Conservation (phyloP, 257 asterid species). For the Salvia splendens region DNA sequence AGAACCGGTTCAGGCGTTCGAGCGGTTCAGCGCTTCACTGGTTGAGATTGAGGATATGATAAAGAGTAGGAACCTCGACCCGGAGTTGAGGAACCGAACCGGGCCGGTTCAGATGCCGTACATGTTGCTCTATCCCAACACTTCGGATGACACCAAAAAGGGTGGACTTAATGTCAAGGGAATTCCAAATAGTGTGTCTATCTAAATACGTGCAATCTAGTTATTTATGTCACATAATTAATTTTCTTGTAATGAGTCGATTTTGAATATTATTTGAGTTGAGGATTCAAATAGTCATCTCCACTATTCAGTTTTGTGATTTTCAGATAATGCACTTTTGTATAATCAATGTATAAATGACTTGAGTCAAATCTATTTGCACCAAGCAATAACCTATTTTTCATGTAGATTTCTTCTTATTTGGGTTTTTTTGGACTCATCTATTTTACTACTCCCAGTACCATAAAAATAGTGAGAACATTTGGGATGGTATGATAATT, state of each 20-base stretch:
- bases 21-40: slow-evolving; percentile 44
- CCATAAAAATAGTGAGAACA: no score
- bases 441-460: no score
- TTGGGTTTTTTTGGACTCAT: no score
- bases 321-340: no score
- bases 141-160: slow-evolving; percentile 38
- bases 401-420: no score
- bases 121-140: slow-evolving; percentile 51
- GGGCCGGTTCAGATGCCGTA: slow-evolving; percentile 70
- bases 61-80: slow-evolving; percentile 32
- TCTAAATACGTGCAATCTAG: slow-evolving; percentile 31
- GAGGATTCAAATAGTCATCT: not conserved
- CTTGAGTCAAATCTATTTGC: no score
- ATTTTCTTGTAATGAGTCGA: not conserved
- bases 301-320: not conserved
- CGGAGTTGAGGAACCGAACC: slow-evolving; percentile 40
- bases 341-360: no score
- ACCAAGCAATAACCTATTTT: no score
- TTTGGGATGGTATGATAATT: no score
- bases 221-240: not conserved
- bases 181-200: slow-evolving; percentile 74
- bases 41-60: slow-evolving; percentile 47
- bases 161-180: slow-evolving; percentile 76
- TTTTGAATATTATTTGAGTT: not conserved
- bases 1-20: slow-evolving; percentile 46